Percentiles rank a stretch among this genome's conserved stretches.
These are phyloP conservation scores for Dioscorea dumetorum DNA, from an alignment of 106 monocot species.

Conservation along the genomic window DNA sequence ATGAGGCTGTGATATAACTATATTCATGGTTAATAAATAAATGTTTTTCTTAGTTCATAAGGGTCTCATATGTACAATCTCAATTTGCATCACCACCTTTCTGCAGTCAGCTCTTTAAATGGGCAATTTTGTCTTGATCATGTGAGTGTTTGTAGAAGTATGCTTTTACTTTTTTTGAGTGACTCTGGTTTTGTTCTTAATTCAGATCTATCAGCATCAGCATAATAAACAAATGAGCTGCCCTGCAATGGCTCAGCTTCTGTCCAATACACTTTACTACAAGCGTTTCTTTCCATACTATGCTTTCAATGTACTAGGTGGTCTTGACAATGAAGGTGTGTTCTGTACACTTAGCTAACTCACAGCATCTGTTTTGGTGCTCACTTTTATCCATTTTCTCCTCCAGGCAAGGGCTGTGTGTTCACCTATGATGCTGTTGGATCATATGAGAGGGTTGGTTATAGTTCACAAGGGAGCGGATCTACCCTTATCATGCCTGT, in stretches of 20 bases:
- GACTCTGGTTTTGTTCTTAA: background rate
- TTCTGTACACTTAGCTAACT: background rate
- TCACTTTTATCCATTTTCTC: background rate
- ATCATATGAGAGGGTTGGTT: slow-evolving; percentile 93
- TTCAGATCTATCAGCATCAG: slow-evolving; percentile 95
- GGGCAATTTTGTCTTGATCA: too few relatives aligned
- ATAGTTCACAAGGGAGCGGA: slow-evolving; percentile 82
- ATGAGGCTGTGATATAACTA: too few relatives aligned
- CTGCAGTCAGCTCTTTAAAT: too few relatives aligned
- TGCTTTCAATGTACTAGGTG: slow-evolving; percentile 91
- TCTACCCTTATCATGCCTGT: slow-evolving; percentile 85
- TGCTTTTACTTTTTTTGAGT: background rate
- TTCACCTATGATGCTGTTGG: slow-evolving; percentile 98
- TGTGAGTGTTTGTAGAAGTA: too few relatives aligned
- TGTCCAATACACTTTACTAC: slow-evolving; percentile 96
- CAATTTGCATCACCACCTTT: too few relatives aligned
- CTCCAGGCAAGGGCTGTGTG: slow-evolving; percentile 84
- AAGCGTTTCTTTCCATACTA: slow-evolving; percentile 99
- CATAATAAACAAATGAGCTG: slow-evolving; percentile 99
- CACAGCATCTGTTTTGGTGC: background rate
- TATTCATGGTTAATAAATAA: too few relatives aligned
- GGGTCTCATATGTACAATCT: too few relatives aligned
- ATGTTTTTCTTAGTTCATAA: too few relatives aligned
- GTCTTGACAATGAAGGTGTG: slow-evolving; percentile 91
- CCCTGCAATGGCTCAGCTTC: slow-evolving; percentile 95